Base-by-base conservation (phyloP, 345 rosid genomes). In the Hypericum androsaemum region DNA sequence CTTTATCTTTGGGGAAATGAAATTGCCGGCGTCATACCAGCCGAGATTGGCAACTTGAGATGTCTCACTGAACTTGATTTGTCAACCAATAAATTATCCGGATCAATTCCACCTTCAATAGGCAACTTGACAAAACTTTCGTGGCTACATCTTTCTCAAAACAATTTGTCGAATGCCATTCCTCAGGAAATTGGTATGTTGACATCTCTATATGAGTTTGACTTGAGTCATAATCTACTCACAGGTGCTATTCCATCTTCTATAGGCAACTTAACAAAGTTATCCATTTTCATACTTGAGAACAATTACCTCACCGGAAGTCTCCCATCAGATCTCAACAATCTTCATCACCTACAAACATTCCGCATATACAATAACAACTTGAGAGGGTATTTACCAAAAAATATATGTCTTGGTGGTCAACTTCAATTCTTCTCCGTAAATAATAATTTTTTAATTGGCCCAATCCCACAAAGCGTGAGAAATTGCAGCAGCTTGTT, bases 381-480 rank as follows among this genome's bases (percentile, higher is more conserved):
- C 12, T 10, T 46, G 7, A 13, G 28, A 3, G 71, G 69, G 10
- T 10, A 6, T 8, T 14, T 74, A 15, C 75, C 75, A 7, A 8
- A 46, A 15, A 51, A 43, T 12, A 11, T 71, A 15, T 71, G 71
- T 35, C 16, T 1, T 0, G 47, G 57, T 3, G 28, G 54, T 28
- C 6, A 6, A 4, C 68, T 75, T 14, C 7, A 11, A 6, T 6
- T 6, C 0, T 57, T 68, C 5, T 0, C 13, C 0, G 64, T 44
- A 0, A 3, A 0, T 17, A 6, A 45, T 41, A 76, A 72, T 47
- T 35, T 12, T 7, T 50, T 72, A n/a, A 5, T 14, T 1, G 75
- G 77, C 15, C 42, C 54, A 2, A 59, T 72, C 3, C 81, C 81
- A 2, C 49, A 10, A 39, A 53, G 71, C 40, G 64, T 72, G 54